Evolutionary conservation across 2,329 filamentous ascomycete species (phyloP), one percentile per base, ranked within the genome.

Genomic region (Aureobasidium pullulans): DNA sequence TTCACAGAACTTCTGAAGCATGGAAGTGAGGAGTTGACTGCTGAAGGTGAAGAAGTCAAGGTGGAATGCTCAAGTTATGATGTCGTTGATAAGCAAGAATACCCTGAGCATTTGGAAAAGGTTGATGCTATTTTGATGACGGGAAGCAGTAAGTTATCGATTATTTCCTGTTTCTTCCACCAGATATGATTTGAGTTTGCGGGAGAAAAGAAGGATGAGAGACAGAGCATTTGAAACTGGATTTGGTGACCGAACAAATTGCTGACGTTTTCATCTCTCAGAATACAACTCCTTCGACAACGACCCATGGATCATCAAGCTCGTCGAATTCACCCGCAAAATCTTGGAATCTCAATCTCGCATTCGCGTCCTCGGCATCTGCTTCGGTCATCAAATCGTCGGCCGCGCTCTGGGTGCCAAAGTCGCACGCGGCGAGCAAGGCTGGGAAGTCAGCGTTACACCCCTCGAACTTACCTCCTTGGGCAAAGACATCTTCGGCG

Each of bases 381-480:
- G 90, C 73, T 96, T 93, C 71, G 90, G 90, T 5, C 90, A 95
- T 71, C 90, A 96, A 76, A 91, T 96, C 66, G 76, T 94, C 44
- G 89, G 82, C 1, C 80, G 90, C 56, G 88, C 89, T 1, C 70
- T 92, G 65, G 88, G 84, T 3, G 81, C 76, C 19, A 81, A 82
- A 65, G 87, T 95, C 2, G 85, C 79, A 37, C 76, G 84, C 57
- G 89, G 83, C 69, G 79, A 84, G 28, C 72, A 76, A 19, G 90
- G 89, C 2, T 96, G 90, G 91, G 91, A 96, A 74, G 76, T 89
- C n/a, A 84, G 87, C 52, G 90, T 94, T 2, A 82, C 82, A 28
- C 80, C 85, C 31, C 78, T 93, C 42, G 72, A 84, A 61, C 76
- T 95, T 69, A 89, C 85, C 4, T 76, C 80, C 28, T 81, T 82